Percentiles rank a stretch among this genome's conserved stretches.
Evolutionary conservation across 2,329 filamentous ascomycete species (phyloP).

Genomic region (Scytalidium sp.): DNA sequence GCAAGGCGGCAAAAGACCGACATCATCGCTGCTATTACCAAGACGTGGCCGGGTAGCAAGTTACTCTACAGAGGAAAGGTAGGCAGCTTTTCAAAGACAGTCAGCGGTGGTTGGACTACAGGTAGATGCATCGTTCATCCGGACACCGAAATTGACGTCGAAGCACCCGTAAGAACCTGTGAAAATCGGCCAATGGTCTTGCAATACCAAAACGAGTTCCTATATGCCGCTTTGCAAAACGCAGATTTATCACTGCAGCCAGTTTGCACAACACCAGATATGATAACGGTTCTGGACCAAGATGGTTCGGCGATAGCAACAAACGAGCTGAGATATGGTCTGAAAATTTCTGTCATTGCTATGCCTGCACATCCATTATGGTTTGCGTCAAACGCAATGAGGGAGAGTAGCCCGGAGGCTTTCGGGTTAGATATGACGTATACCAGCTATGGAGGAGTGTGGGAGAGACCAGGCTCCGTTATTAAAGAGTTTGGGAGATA

Average conservation of each 20-base stretch:
- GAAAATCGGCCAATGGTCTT: conserved; percentile 16
- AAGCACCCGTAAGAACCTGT: too few species aligned
- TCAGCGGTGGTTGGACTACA: too few species aligned
- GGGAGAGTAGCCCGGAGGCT: conserved; percentile 32
- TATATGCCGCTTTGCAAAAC: conserved; percentile 35
- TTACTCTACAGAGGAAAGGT: conserved; percentile 34
- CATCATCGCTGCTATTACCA: conserved; percentile 20
- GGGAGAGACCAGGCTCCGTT: not conserved
- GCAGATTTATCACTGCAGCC: conserved; percentile 16
- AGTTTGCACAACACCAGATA: conserved; percentile 26
- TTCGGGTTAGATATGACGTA: conserved; percentile 23
- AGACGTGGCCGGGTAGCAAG: conserved; percentile 9
- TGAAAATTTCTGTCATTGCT: conserved; percentile 44
- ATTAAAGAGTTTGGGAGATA: not conserved
- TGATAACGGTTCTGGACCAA: conserved; percentile 31
- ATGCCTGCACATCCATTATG: conserved; percentile 46
- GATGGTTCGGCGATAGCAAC: conserved; percentile 46
- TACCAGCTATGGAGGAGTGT: not conserved
- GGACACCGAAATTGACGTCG: too few species aligned
- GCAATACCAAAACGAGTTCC: conserved; percentile 40
- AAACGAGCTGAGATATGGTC: conserved; percentile 44
- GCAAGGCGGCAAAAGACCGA: conserved; percentile 26
- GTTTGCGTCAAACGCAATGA: conserved; percentile 29
- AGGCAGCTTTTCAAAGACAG: too few species aligned
- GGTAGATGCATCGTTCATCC: too few species aligned